Evolutionary conservation across 306 rosid genomes (phyloP).

Genomic region (Clitoria ternatea): DNA sequence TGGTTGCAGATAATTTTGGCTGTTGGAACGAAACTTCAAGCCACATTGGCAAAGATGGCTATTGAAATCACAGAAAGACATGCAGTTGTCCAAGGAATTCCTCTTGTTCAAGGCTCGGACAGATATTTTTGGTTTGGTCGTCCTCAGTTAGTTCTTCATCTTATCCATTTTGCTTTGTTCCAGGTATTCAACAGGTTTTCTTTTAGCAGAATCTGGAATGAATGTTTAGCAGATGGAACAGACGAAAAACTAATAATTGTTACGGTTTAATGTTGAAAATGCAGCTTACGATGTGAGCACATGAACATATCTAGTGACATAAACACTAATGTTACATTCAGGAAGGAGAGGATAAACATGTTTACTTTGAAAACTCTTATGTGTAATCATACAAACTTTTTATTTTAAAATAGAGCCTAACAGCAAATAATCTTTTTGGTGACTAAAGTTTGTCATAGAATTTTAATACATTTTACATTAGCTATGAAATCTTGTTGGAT

Average conservation of each 20-base stretch:
- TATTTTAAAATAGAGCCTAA: conserved; percentile 19
- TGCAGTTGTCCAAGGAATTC: conserved; percentile 95
- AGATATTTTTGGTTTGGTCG: conserved; percentile 87
- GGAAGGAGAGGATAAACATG: background rate
- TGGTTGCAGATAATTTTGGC: conserved; percentile 74
- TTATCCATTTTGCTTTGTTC: conserved; percentile 89
- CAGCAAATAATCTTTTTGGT: background rate
- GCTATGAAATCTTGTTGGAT: background rate
- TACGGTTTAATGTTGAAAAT: background rate
- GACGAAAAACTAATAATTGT: background rate
- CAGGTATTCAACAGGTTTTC: conserved; percentile 59
- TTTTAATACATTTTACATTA: background rate
- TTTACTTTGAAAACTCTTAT: conserved; percentile 14
- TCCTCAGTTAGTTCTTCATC: conserved; percentile 84
- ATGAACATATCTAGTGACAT: background rate
- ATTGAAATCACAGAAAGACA: conserved; percentile 82
- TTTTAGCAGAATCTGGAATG: background rate
- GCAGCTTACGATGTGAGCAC: background rate
- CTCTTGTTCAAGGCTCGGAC: conserved; percentile 91
- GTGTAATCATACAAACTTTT: background rate
- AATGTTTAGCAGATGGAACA: background rate
- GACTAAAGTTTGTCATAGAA: background rate
- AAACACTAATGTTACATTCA: background rate
- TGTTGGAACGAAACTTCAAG: conserved; percentile 86
- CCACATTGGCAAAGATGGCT: conserved; percentile 82